phyloP scores from a whole-genome alignment of 108 stramenopile genomes.

The Fragilaria radians region DNA sequence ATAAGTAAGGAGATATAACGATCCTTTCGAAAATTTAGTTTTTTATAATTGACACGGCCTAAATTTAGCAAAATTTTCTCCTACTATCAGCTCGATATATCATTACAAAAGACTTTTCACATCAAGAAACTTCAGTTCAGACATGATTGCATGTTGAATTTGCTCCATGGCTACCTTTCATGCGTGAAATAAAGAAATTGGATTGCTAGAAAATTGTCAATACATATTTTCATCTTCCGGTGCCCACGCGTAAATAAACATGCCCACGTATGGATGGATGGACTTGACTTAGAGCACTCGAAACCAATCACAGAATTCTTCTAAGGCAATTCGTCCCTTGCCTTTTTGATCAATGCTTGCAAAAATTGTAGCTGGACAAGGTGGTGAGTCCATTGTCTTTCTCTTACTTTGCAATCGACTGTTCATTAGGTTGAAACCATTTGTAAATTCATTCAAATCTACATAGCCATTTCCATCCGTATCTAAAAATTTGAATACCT shows the following conservation, averaged over 20 bases:
- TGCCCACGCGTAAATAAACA: not conserved
- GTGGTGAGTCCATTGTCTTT: conserved; percentile 11
- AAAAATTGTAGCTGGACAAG: conserved; percentile 14
- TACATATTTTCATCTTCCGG: no score
- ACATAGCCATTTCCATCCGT: conserved; percentile 17
- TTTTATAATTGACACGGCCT: no score
- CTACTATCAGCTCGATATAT: no score
- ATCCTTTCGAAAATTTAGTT: no score
- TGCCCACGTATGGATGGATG: no score
- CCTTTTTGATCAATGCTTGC: conserved; percentile 14
- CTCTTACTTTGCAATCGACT: no score
- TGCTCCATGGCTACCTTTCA: not conserved
- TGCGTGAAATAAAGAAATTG: not conserved
- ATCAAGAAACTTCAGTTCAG: not conserved
- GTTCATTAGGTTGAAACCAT: conserved; percentile 25
- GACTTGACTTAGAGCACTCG: not conserved
- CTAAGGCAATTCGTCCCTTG: conserved; percentile 17
- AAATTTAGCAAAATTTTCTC: no score
- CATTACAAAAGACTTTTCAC: no score
- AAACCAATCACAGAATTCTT: conserved; percentile 18
- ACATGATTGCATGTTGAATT: not conserved
- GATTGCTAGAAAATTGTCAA: not conserved
- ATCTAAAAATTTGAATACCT: conserved; percentile 16
- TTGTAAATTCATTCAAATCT: conserved; percentile 13
- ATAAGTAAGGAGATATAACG: no score